phyloP scores from a whole-genome alignment of 805 yeast genomes.

The Lipomyces japonicus region DNA sequence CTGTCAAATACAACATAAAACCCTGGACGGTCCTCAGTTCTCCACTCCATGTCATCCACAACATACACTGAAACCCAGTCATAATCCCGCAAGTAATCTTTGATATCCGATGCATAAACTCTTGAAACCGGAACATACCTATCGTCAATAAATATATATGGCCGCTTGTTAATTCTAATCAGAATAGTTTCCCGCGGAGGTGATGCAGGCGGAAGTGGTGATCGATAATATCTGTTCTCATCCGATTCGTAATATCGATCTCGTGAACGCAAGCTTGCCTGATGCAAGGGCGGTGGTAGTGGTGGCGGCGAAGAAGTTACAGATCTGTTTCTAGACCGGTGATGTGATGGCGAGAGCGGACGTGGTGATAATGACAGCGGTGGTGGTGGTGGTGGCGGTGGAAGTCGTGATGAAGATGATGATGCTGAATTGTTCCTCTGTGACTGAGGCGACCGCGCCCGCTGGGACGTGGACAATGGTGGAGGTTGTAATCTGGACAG shows the following conservation, averaged over 20 bases:
- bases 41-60: slow-evolving; percentile 8
- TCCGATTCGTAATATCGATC: slow-evolving; percentile 4
- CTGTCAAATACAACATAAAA: slow-evolving; percentile 68
- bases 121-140: slow-evolving; percentile 35
- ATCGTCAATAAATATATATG: slow-evolving; percentile 32
- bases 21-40: slow-evolving; percentile 50
- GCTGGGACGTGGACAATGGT: too few species aligned
- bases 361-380: not conserved
- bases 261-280: too few species aligned
- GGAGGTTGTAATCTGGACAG: not conserved
- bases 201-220: not conserved
- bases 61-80: slow-evolving; percentile 60
- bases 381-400: slow-evolving; percentile 10
- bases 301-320: not conserved
- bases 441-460: slow-evolving; percentile 28
- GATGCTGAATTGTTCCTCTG: too few species aligned
- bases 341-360: not conserved
- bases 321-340: not conserved
- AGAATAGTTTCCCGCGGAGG: slow-evolving; percentile 3
- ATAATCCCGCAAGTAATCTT: slow-evolving; percentile 54
- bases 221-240: not conserved
- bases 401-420: slow-evolving; percentile 14
- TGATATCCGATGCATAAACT: slow-evolving; percentile 54
- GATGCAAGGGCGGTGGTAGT: too few species aligned
- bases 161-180: slow-evolving; percentile 24